These are phyloP conservation scores for Mycena epipterygia DNA, from an alignment of 768 basidiomycete species.

Conservation along the genomic window DNA sequence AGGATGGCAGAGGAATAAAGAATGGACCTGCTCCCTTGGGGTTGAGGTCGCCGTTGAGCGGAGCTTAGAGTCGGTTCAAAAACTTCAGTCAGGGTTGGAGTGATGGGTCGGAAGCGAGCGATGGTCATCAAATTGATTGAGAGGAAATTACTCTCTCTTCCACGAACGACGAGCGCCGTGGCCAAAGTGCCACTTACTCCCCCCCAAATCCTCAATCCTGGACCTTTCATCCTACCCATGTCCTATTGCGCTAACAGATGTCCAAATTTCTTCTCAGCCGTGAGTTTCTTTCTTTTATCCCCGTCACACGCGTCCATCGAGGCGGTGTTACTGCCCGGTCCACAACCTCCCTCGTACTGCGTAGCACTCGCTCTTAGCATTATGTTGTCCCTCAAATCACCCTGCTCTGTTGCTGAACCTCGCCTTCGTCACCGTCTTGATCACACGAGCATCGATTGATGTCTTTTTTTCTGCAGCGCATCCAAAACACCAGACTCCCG, in stretches of 20 bases:
- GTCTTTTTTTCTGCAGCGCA: constrained; percentile 42
- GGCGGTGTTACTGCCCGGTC: too few species aligned
- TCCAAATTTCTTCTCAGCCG: constrained; percentile 55
- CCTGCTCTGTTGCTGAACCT: constrained; percentile 9
- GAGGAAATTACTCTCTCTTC: background rate
- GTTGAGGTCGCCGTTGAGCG: background rate
- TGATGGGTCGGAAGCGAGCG: too few species aligned
- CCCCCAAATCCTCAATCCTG: constrained; percentile 52
- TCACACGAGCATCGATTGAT: constrained; percentile 31
- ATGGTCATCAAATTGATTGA: too few species aligned
- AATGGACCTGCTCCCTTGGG: too few species aligned
- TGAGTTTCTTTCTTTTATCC: constrained; percentile 42
- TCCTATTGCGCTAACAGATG: constrained; percentile 57
- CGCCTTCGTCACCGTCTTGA: constrained; percentile 7
- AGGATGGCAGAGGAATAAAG: background rate
- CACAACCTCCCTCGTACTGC: background rate
- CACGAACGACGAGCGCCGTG: constrained; percentile 24
- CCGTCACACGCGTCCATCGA: constrained; percentile 36
- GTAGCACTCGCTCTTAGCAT: background rate
- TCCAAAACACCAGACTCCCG: constrained; percentile 64
- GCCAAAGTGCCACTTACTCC: constrained; percentile 33
- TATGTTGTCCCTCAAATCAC: background rate
- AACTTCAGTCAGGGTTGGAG: too few species aligned
- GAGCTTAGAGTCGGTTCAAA: background rate
- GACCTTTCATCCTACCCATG: constrained; percentile 58